A percentile compares a stretch with the other conserved stretches of the same genome.
These are phyloP conservation scores for Staphylotrichum tortipilum DNA, from an alignment of 495 filamentous ascomycete species.

Conservation along the genomic window DNA sequence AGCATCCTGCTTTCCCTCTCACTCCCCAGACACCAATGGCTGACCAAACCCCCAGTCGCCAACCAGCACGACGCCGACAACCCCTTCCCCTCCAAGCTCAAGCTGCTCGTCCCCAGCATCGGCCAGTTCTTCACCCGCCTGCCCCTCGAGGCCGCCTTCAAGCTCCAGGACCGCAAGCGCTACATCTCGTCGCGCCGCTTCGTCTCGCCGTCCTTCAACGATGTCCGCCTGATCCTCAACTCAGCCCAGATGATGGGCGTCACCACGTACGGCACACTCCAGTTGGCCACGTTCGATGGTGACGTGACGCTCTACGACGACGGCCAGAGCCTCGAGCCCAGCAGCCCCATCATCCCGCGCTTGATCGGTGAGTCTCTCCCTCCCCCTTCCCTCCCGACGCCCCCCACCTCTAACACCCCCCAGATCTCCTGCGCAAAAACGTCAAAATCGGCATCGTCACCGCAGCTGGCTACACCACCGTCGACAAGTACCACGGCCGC, in stretches of 20 bases:
- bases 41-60: conserved; percentile 44
- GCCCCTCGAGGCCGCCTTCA: conserved; percentile 79
- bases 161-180: conserved; percentile 73
- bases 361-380: conserved; percentile 45
- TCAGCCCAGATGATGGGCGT: conserved; percentile 88
- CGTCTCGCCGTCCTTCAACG: conserved; percentile 95
- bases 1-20: conserved; percentile 8
- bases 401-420: not conserved
- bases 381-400: not conserved
- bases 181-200: conserved; percentile 88
- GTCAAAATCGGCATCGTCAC: conserved; percentile 91
- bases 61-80: conserved; percentile 52
- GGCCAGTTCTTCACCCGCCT: conserved; percentile 88
- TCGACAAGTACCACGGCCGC: conserved; percentile 70
- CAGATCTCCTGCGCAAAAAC: conserved; percentile 46
- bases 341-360: conserved; percentile 69
- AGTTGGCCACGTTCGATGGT: conserved; percentile 92
- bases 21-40: not conserved
- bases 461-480: conserved; percentile 89
- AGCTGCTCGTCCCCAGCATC: conserved; percentile 81
- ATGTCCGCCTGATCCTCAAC: conserved; percentile 86
- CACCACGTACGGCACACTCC: conserved; percentile 55
- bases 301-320: conserved; percentile 97
- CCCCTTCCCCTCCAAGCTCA: conserved; percentile 75
- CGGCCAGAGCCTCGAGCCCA: conserved; percentile 62